Conservation (phyloP, 2,329 filamentous ascomycete genomes). For the Aspergillus arachidicola region DNA sequence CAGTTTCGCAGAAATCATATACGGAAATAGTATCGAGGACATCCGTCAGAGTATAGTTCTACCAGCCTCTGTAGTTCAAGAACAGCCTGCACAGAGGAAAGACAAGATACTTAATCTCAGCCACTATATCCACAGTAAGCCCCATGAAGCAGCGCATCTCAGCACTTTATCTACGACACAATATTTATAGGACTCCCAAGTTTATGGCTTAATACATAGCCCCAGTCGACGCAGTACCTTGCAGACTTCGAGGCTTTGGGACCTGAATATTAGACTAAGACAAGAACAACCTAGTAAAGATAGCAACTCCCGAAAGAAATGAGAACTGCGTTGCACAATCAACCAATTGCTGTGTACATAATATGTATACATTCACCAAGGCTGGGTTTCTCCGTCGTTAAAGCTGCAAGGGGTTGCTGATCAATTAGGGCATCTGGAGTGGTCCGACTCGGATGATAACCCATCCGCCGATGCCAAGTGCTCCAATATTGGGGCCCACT, state of each 20-base stretch:
- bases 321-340: neutral
- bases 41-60: no score
- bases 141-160: neutral
- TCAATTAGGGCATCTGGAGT: neutral
- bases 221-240: neutral
- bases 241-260: neutral
- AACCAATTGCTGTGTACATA: neutral
- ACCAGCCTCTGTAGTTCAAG: neutral
- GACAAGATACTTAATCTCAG: neutral
- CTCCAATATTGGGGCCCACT: neutral
- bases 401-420: neutral
- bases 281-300: neutral
- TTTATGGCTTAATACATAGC: neutral
- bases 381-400: neutral
- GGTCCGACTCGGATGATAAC: conserved; percentile 12
- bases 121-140: neutral
- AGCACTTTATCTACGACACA: neutral
- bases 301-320: neutral
- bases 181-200: neutral
- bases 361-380: neutral
- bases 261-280: neutral
- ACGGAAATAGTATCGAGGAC: neutral
- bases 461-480: conserved; percentile 3
- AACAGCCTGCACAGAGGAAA: neutral
- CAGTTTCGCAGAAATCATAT: neutral